A percentile compares a stretch with the other conserved stretches of the same genome.
Evolutionary conservation across 2,329 filamentous ascomycete genomes (phyloP).

Genomic region (Cercospora sp.): DNA sequence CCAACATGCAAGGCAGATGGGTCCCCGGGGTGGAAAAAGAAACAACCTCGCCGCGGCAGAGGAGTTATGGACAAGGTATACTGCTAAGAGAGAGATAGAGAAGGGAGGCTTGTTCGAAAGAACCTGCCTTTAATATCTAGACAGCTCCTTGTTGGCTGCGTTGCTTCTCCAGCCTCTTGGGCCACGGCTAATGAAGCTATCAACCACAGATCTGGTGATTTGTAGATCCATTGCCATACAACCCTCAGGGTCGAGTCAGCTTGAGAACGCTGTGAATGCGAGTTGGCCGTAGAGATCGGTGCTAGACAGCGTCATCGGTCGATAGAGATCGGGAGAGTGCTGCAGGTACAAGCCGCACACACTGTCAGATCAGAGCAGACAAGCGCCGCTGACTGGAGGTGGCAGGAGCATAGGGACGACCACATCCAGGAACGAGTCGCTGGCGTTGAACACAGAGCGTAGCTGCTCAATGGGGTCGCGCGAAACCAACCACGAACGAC

Average conservation of each 20-base stretch:
- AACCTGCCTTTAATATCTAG: constrained; percentile 17
- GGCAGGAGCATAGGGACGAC: constrained; percentile 16
- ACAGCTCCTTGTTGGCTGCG: neutral
- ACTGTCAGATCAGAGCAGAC: constrained; percentile 4
- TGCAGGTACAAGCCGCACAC: constrained; percentile 12
- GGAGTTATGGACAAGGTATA: constrained; percentile 10
- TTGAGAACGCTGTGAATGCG: neutral
- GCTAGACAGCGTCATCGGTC: constrained; percentile 6
- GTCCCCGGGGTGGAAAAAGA: neutral
- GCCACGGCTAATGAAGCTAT: constrained; percentile 8
- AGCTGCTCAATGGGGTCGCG: constrained; percentile 5
- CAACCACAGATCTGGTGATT: constrained; percentile 3
- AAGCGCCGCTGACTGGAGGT: constrained; percentile 23
- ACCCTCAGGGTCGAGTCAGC: constrained; percentile 14
- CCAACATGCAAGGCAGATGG: constrained; percentile 15
- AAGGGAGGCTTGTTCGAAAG: constrained; percentile 8
- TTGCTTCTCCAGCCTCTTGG: constrained; percentile 12
- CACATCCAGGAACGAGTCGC: constrained; percentile 24
- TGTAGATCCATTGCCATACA: constrained; percentile 11
- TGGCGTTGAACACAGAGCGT: constrained; percentile 9
- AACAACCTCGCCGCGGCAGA: constrained; percentile 1
- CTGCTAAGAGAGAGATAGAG: constrained; percentile 1
- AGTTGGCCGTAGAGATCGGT: constrained; percentile 10
- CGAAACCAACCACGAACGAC: constrained; percentile 22
- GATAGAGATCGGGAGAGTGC: neutral